Base-by-base conservation (phyloP, 2,329 filamentous ascomycete genomes). In the Nannizziopsis barbatae region DNA sequence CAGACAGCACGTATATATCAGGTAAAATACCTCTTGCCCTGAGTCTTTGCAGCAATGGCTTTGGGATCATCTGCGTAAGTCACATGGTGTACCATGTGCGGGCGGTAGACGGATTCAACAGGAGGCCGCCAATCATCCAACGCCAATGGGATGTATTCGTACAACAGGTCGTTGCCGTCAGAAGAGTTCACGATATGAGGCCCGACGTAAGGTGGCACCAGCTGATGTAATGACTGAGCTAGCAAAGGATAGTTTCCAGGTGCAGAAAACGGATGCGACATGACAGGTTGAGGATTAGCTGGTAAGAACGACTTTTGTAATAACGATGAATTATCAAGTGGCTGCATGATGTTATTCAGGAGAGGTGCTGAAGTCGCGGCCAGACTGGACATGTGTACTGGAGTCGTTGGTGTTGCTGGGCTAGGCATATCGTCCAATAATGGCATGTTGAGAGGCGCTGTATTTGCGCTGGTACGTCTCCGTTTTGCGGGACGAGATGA, bases 111-210 rank as follows among this genome's bases (percentile, higher is more conserved):
- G 4, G 87, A 87, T 65, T 94, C 87, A 2, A 93, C 86, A 1
- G 86, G 87, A 1, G 84, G 84, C 78, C 89, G 87, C 81, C 78
- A 95, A 60, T 95, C 89, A 63, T 95, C 88, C 50, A 95, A 70
- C 42, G 84, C 88, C 12, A 96, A 73, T 0, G 89, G 89, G 55
- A 96, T 95, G 62, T 96, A 95, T 67, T 96, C 89, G 62, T 95
- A 95, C 14, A 95, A 71, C 55, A 89, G 71, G 65, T 95, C 89
- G 0, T 82, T 82, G 57, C 37, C 41, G 57, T 94, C 87, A 33
- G 62, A 65, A n/a, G 63, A 59, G 44, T 65, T 65, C 4, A 65
- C 60, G 15, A 69, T 58, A 15, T 31, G 84, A 75, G 60, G 83
- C 81, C 61, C 77, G 75, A 56, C 73, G 74, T 40, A 45, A 2